phyloP scores from a whole-genome alignment of 2,329 filamentous ascomycete genomes.

The Xylariaceae sp. region DNA sequence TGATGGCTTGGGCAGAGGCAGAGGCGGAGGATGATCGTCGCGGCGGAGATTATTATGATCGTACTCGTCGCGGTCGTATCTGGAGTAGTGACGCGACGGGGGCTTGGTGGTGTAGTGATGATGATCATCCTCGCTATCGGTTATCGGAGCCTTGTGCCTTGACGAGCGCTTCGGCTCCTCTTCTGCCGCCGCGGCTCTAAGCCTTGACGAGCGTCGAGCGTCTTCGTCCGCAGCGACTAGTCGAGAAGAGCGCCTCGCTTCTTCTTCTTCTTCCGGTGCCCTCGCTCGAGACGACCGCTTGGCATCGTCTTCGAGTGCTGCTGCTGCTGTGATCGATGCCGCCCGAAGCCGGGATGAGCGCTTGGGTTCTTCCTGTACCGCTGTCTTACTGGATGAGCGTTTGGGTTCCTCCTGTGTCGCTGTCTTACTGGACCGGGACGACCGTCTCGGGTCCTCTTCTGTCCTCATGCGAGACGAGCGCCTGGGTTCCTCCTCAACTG shows the following conservation, averaged over 20 bases:
- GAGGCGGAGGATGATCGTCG: too few species aligned
- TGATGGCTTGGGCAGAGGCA: too few species aligned
- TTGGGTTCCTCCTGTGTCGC: background rate
- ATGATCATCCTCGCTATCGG: too few species aligned
- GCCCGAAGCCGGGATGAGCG: background rate
- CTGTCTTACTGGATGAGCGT: background rate
- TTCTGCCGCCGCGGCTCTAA: too few species aligned
- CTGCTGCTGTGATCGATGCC: background rate
- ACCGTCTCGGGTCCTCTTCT: background rate
- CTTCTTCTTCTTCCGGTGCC: too few species aligned
- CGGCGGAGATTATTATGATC: too few species aligned
- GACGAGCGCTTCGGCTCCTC: too few species aligned
- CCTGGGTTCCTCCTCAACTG: background rate
- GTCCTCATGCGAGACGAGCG: background rate
- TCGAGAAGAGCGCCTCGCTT: background rate
- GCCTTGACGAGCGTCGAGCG: background rate
- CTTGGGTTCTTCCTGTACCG: background rate
- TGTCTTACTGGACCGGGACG: background rate
- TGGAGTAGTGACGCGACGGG: too few species aligned
- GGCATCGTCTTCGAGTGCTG: background rate
- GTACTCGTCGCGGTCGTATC: too few species aligned
- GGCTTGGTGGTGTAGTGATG: too few species aligned
- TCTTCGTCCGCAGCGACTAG: background rate
- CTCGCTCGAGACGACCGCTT: background rate
- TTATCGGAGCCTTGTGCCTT: too few species aligned